Evolutionary conservation across 352 stramenopile genomes (phyloP).

Genomic region (Globisporangium heterothallicum): DNA sequence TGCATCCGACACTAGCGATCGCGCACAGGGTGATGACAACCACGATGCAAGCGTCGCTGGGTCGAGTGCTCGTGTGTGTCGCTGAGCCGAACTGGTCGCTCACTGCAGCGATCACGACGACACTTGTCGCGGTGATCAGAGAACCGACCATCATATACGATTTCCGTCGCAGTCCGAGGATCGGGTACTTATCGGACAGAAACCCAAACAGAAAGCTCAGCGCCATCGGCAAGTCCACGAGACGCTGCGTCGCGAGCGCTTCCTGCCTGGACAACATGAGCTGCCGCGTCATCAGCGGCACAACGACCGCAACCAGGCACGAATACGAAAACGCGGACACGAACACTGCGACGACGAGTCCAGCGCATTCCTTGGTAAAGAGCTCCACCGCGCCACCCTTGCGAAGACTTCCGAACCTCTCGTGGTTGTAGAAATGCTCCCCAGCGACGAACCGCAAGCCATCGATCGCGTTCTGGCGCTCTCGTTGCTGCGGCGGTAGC

Average conservation of each 20-base stretch:
- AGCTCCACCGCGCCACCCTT: constrained; percentile 21
- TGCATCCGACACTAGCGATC: constrained; percentile 21
- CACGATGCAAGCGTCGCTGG: constrained; percentile 6
- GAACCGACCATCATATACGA: constrained; percentile 31
- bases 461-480: constrained; percentile 6
- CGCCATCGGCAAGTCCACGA: constrained; percentile 28
- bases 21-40: constrained; percentile 17
- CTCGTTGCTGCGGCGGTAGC: neutral
- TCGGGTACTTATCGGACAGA: constrained; percentile 26
- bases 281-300: constrained; percentile 15
- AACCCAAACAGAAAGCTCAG: constrained; percentile 30
- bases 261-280: constrained; percentile 16
- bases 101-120: constrained; percentile 15
- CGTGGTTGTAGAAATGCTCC: constrained; percentile 52
- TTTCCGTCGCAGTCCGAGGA: constrained; percentile 27
- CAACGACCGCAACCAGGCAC: constrained; percentile 11
- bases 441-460: constrained; percentile 48
- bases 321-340: constrained; percentile 21
- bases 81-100: constrained; percentile 1
- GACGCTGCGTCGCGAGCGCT: constrained; percentile 16
- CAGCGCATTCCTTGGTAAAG: constrained; percentile 22
- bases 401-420: constrained; percentile 38
- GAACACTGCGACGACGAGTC: constrained; percentile 16
- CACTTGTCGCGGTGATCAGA: constrained; percentile 15
- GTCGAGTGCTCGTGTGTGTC: neutral